Percentiles rank a stretch among this genome's conserved stretches.
phyloP scores from a whole-genome alignment of 805 yeast genomes.

The Barnettozyma wickerhamii region DNA sequence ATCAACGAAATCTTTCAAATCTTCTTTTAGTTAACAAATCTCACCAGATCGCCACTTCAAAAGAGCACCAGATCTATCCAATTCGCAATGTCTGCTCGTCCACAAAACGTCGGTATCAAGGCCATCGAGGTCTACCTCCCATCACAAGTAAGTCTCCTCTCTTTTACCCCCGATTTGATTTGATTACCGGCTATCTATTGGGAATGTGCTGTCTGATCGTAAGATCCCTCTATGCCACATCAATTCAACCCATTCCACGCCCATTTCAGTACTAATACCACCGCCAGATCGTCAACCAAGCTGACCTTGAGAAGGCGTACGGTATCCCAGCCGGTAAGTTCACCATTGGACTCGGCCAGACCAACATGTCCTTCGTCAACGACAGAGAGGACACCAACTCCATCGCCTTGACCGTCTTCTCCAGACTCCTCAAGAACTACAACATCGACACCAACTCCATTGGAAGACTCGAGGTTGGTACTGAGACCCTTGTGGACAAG shows the following conservation, averaged over 20 bases:
- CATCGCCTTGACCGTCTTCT: slow-evolving; percentile 82
- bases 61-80: background rate
- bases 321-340: slow-evolving; percentile 91
- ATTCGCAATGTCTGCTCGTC: slow-evolving; percentile 30
- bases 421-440: slow-evolving; percentile 73
- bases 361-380: slow-evolving; percentile 95
- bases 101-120: slow-evolving; percentile 92
- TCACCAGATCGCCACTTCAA: no score
- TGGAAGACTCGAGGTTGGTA: slow-evolving; percentile 97
- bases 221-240: no score
- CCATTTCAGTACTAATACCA: background rate
- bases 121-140: slow-evolving; percentile 95
- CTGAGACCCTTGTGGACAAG: slow-evolving; percentile 94
- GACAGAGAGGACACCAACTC: slow-evolving; percentile 98
- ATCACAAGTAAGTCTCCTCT: slow-evolving; percentile 44
- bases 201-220: no score
- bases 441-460: slow-evolving; percentile 73
- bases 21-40: background rate
- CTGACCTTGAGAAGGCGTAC: slow-evolving; percentile 79
- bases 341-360: slow-evolving; percentile 98
- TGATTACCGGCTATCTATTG: no score
- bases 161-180: no score
- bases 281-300: slow-evolving; percentile 67
- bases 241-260: background rate
- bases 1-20: no score